These are phyloP conservation scores for Fraxinus sp. DNA, from an alignment of 305 asterid genomes.

Conservation along the genomic window DNA sequence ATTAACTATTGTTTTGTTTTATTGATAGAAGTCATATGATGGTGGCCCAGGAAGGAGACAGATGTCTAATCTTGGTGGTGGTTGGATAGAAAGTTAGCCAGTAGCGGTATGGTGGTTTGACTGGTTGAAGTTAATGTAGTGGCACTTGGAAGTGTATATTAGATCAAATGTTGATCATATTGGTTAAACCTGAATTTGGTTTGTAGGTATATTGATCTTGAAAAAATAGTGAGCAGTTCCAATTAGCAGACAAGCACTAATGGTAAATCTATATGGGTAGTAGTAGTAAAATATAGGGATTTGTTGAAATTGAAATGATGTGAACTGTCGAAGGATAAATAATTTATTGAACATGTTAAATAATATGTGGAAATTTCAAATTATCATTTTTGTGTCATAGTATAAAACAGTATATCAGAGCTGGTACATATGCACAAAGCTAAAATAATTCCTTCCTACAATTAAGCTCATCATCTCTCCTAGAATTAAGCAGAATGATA, in stretches of 20 bases:
- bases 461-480: neutral
- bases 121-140: neutral
- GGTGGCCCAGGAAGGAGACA: neutral
- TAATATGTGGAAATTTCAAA: neutral
- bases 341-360: neutral
- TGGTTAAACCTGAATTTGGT: neutral
- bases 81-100: neutral
- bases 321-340: neutral
- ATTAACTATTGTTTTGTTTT: neutral
- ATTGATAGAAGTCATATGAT: neutral
- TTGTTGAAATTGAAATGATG: neutral
- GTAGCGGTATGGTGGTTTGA: neutral
- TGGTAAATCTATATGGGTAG: neutral
- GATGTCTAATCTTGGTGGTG: neutral
- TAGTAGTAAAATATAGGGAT: neutral
- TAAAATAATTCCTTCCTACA: neutral
- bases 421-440: neutral
- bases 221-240: neutral
- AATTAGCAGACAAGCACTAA: neutral
- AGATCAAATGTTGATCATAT: neutral
- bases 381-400: neutral
- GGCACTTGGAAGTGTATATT: neutral
- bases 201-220: neutral
- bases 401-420: neutral
- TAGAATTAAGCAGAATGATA: neutral